Evolutionary conservation across 2,329 filamentous ascomycete genomes (phyloP).

Genomic region (Cladophialophora immunda): DNA sequence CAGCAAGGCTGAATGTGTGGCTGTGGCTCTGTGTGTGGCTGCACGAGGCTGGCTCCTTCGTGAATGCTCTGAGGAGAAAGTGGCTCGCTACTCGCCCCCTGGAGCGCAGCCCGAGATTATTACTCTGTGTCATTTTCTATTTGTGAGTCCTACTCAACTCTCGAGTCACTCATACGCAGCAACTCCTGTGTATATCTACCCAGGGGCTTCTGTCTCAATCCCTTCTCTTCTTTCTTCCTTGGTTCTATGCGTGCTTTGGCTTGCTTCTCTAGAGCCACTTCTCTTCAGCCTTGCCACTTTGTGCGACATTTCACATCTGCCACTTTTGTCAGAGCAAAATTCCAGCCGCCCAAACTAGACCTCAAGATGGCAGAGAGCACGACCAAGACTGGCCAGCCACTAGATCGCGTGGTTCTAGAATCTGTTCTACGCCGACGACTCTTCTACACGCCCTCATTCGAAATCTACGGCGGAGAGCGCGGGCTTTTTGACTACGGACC

Average conservation of each 20-base stretch:
- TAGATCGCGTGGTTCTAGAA: conserved; percentile 84
- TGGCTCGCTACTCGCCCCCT: too few species aligned
- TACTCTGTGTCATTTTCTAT: background rate
- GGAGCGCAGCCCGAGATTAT: background rate
- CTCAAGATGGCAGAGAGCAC: conserved; percentile 69
- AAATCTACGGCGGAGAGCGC: conserved; percentile 89
- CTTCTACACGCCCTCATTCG: conserved; percentile 96
- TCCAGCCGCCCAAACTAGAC: conserved; percentile 43
- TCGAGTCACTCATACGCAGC: conserved; percentile 17
- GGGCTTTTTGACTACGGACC: conserved; percentile 95
- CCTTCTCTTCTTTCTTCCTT: conserved; percentile 10
- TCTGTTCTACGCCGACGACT: conserved; percentile 84
- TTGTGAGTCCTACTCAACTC: background rate
- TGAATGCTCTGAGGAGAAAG: too few species aligned
- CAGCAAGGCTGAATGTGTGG: conserved; percentile 11
- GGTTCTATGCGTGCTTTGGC: conserved; percentile 35
- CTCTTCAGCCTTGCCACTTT: conserved; percentile 45
- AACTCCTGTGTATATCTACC: conserved; percentile 14
- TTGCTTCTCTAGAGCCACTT: conserved; percentile 34
- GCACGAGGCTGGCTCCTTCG: background rate
- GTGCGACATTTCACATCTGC: conserved; percentile 53
- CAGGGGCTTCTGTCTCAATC: conserved; percentile 2
- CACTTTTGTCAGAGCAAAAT: conserved; percentile 43
- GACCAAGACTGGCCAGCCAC: conserved; percentile 86
- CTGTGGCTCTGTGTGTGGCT: conserved; percentile 3